Base-by-base conservation (phyloP, 352 stramenopile species). In the Elongisporangium prolatum region DNA sequence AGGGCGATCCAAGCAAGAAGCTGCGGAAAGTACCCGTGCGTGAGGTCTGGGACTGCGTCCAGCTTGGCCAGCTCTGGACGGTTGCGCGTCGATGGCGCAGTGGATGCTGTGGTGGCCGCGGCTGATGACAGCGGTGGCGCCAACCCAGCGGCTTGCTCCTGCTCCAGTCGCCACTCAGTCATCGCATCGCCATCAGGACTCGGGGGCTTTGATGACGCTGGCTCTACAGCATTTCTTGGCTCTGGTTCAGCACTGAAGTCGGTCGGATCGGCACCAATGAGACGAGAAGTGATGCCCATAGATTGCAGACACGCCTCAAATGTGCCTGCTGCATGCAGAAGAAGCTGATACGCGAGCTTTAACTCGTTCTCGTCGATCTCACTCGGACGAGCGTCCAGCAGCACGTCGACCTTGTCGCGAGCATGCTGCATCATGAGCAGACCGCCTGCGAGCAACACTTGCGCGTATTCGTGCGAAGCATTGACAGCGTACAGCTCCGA, bases 311-410 rank as follows among this genome's bases (percentile, higher is more conserved):
- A 84, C 11, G 75, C 72, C 8, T 85, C 71, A 4, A 88, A 62
- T 22, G 86, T 61, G 4, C 80, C 80, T 0, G 80, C 71, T 0
- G 77, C 72, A n/a, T 81, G 74, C 51, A 89, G 66, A 14, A 89
- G 48, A 3, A 86, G 56, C 56, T 91, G 79, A 52, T 91, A 88
- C 56, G 70, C 78, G 59, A 86, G 64, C 60, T 91, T 91, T 34
- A 91, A 69, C 56, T 89, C 68, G 54, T 71, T 73, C 54, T 91
- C 80, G 51, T 79, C 60, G 40, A 82, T 71, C 50, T 86, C 76
- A 40, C 59, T 64, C 17, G 80, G 57, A 34, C 72, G 67, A 20
- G 72, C 57, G 21, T 62, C 51, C 16, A 85, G 59, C 48, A 81
- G 65, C 13, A 28, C 52, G 57, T 86, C 78, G 52, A 85, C 64